Evolutionary conservation across 129 eudicot species (phyloP).

Genomic region (Centrapalus pauciflorus): DNA sequence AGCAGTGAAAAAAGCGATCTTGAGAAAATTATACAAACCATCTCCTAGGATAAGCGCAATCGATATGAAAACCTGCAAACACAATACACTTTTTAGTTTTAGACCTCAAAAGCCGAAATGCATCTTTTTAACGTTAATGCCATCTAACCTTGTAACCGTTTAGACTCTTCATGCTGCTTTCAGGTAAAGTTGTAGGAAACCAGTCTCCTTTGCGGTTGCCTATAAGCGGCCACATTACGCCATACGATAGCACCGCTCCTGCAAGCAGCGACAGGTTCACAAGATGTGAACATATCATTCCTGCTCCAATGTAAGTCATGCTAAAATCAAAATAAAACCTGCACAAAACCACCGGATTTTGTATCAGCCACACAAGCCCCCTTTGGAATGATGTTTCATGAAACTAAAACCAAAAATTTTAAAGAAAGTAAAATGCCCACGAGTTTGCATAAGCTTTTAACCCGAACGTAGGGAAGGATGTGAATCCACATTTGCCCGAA

Average conservation of each 20-base stretch:
- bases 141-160: conserved; percentile 75
- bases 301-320: conserved; percentile 88
- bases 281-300: conserved; percentile 95
- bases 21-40: conserved; percentile 79
- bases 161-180: conserved; percentile 88
- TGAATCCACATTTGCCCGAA: conserved; percentile 56
- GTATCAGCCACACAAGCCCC: neutral
- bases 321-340: conserved; percentile 94
- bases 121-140: neutral
- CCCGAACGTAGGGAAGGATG: conserved; percentile 66
- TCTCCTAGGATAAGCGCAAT: conserved; percentile 87
- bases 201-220: conserved; percentile 57
- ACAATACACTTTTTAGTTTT: neutral
- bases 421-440: conserved; percentile 27
- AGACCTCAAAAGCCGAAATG: neutral
- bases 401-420: neutral
- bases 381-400: neutral
- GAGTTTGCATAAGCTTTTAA: conserved; percentile 60
- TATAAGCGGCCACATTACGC: conserved; percentile 89
- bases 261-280: conserved; percentile 82
- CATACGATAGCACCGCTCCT: conserved; percentile 87
- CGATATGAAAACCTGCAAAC: conserved; percentile 73
- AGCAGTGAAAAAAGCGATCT: conserved; percentile 55
- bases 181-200: conserved; percentile 49
- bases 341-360: conserved; percentile 31